These are phyloP conservation scores for Monilinia laxa DNA, from an alignment of 2,329 filamentous ascomycete genomes.

Conservation along the genomic window DNA sequence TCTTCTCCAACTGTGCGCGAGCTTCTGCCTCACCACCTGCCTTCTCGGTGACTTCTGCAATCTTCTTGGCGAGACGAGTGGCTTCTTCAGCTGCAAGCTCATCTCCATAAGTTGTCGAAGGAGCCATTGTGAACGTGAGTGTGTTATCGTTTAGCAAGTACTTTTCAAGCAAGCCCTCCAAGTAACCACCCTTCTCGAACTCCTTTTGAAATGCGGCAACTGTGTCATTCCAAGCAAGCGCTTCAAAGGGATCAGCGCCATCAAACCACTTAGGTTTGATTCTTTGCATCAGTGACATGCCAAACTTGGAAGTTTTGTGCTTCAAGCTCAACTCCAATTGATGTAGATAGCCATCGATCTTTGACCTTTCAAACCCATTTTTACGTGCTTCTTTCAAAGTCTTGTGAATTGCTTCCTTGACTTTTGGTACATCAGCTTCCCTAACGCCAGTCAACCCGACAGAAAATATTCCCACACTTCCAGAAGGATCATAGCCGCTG, in stretches of 20 bases:
- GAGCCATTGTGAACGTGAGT: slow-evolving; percentile 91
- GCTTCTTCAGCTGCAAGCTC: slow-evolving; percentile 77
- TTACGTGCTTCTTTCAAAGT: slow-evolving; percentile 68
- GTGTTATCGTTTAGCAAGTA: slow-evolving; percentile 86
- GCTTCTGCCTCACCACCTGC: slow-evolving; percentile 72
- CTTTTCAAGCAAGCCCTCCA: slow-evolving; percentile 83
- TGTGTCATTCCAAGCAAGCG: slow-evolving; percentile 87
- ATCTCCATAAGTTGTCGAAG: slow-evolving; percentile 71
- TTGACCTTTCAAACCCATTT: slow-evolving; percentile 82
- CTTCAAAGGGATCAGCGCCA: slow-evolving; percentile 87
- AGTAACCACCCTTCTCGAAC: slow-evolving; percentile 73
- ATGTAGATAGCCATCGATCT: slow-evolving; percentile 91
- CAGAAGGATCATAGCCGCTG: slow-evolving; percentile 82
- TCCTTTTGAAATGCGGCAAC: slow-evolving; percentile 77
- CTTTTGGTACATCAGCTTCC: slow-evolving; percentile 71
- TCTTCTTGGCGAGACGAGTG: slow-evolving; percentile 69
- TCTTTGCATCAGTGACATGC: slow-evolving; percentile 84
- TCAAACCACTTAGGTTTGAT: slow-evolving; percentile 95
- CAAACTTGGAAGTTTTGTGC: slow-evolving; percentile 95
- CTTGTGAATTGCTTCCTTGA: slow-evolving; percentile 71
- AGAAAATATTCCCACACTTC: slow-evolving; percentile 78
- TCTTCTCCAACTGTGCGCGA: slow-evolving; percentile 67
- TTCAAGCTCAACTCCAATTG: slow-evolving; percentile 91
- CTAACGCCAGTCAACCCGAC: slow-evolving; percentile 89
- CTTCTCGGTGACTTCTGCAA: slow-evolving; percentile 65